Evolutionary conservation across 225 moss, liverwort and hornwort species (phyloP).

Genomic region (Bryum argenteum): DNA sequence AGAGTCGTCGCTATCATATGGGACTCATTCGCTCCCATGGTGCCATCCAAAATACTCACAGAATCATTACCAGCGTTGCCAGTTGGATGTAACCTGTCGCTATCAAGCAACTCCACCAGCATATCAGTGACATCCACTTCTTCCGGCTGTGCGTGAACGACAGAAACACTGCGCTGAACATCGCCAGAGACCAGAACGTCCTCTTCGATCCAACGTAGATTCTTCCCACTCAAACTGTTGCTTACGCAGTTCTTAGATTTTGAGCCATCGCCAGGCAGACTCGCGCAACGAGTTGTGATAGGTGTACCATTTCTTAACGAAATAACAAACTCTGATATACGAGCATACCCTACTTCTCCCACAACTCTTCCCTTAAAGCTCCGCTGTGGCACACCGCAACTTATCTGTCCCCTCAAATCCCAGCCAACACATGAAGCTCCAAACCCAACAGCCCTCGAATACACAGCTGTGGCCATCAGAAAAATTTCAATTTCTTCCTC

Average conservation of each 20-base stretch:
- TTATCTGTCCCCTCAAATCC: conserved; percentile 37
- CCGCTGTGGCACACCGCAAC: conserved; percentile 32
- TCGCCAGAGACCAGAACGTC: conserved; percentile 36
- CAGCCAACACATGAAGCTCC: conserved; percentile 27
- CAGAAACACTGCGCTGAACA: conserved; percentile 30
- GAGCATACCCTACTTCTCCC: background rate
- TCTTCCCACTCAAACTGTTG: conserved; percentile 24
- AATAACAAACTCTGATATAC: conserved; percentile 13
- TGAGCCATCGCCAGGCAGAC: conserved; percentile 34
- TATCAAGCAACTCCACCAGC: conserved; percentile 37
- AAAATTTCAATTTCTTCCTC: too few species aligned
- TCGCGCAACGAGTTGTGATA: conserved; percentile 30
- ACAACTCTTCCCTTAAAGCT: conserved; percentile 15
- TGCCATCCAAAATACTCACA: conserved; percentile 24
- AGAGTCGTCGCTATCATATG: conserved; percentile 57
- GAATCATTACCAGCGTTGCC: conserved; percentile 1
- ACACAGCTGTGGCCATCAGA: conserved; percentile 43
- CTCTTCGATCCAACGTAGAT: conserved; percentile 56
- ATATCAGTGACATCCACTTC: conserved; percentile 18
- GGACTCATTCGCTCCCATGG: conserved; percentile 31
- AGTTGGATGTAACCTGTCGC: conserved; percentile 49
- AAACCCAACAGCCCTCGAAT: conserved; percentile 30
- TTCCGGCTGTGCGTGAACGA: conserved; percentile 46
- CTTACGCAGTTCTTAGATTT: conserved; percentile 20
- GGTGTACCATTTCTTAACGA: background rate